These are phyloP conservation scores for Geotrichum cucujoidarum DNA, from an alignment of 1,139 yeast genomes.

Conservation along the genomic window DNA sequence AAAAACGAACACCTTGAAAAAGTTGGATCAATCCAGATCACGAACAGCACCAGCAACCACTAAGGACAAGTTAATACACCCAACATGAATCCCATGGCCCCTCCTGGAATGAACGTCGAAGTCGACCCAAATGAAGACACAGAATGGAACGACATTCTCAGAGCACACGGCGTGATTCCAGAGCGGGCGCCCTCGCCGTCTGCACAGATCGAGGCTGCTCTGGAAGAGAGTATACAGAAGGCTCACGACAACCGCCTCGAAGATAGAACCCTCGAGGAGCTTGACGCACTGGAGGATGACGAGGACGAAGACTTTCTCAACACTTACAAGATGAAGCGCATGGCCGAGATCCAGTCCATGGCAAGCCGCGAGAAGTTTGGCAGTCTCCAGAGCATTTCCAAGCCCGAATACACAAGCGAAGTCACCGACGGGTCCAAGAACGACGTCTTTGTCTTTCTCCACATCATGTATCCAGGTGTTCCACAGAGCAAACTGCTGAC, in stretches of 20 bases:
- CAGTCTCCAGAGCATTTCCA: constrained; percentile 65
- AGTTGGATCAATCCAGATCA: neutral
- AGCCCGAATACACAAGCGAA: constrained; percentile 82
- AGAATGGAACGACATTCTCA: constrained; percentile 94
- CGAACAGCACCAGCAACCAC: neutral
- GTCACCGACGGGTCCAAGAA: constrained; percentile 71
- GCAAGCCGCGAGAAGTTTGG: constrained; percentile 68
- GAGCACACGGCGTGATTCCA: constrained; percentile 88
- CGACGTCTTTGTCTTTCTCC: constrained; percentile 59
- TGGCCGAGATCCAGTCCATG: constrained; percentile 63
- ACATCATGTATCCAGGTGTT: constrained; percentile 64
- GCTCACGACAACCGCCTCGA: constrained; percentile 77
- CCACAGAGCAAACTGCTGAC: constrained; percentile 69
- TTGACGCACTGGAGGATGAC: constrained; percentile 73
- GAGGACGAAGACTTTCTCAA: constrained; percentile 71
- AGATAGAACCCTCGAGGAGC: constrained; percentile 66
- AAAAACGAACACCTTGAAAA: neutral
- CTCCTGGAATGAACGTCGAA: constrained; percentile 57
- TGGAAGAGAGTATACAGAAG: constrained; percentile 71
- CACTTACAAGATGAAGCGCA: constrained; percentile 67
- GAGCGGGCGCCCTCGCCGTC: constrained; percentile 88
- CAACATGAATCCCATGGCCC: constrained; percentile 4
- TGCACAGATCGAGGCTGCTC: constrained; percentile 76
- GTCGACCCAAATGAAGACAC: constrained; percentile 96
- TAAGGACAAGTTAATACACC: neutral